Conservation (phyloP, 1,139 yeast species). For the Torulaspora pretoriensis region DNA sequence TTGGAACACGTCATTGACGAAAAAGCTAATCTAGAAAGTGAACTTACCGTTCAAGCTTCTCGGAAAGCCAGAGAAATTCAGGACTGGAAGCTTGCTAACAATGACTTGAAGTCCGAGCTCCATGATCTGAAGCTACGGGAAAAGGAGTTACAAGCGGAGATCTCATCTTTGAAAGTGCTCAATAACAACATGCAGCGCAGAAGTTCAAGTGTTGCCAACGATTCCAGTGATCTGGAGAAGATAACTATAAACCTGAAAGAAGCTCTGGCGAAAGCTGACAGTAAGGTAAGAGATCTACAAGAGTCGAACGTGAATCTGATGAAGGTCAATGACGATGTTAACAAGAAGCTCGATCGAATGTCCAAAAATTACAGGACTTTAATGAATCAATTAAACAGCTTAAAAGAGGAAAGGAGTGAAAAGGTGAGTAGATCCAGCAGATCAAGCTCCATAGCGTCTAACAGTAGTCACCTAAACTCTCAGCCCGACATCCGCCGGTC, state of each 20-base stretch:
- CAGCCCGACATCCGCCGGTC: slow-evolving; percentile 7
- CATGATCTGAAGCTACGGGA: slow-evolving; percentile 30
- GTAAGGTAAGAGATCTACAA: slow-evolving; percentile 53
- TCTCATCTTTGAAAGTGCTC: slow-evolving; percentile 25
- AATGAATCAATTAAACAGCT: slow-evolving; percentile 52
- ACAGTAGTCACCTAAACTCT: slow-evolving; percentile 7
- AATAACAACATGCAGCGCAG: slow-evolving; percentile 29
- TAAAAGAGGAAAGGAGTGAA: slow-evolving; percentile 34
- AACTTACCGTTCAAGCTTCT: slow-evolving; percentile 46
- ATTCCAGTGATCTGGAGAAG: slow-evolving; percentile 34
- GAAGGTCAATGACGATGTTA: slow-evolving; percentile 63
- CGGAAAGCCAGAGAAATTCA: slow-evolving; percentile 41
- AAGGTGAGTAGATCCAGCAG: slow-evolving; percentile 27
- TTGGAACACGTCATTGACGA: slow-evolving; percentile 51
- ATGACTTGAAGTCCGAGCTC: slow-evolving; percentile 32
- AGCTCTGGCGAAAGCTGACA: slow-evolving; percentile 49
- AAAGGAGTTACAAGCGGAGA: slow-evolving; percentile 40
- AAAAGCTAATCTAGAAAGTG: slow-evolving; percentile 54
- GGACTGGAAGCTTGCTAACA: slow-evolving; percentile 33
- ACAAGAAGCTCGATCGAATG: slow-evolving; percentile 59
- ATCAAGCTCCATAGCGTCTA: slow-evolving; percentile 26
- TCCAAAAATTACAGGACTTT: slow-evolving; percentile 60
- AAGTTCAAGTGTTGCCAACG: slow-evolving; percentile 26
- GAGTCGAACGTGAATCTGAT: slow-evolving; percentile 54
- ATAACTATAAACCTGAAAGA: slow-evolving; percentile 45